Conservation (phyloP, 495 filamentous ascomycete genomes). For the Rusavskia elegans region DNA sequence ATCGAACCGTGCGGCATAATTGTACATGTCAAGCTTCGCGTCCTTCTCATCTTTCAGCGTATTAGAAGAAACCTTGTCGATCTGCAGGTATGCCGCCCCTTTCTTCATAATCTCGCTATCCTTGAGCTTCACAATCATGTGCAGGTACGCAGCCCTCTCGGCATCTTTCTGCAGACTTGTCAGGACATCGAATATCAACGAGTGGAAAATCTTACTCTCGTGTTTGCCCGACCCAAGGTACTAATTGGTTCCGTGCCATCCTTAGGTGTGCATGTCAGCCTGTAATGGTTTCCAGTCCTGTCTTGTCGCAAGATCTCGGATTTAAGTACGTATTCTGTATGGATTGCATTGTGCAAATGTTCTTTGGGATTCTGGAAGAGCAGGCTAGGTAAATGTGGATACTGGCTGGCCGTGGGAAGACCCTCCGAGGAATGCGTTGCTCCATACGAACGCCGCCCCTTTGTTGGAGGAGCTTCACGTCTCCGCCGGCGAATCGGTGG, state of each 20-base stretch:
- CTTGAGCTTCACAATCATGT: constrained; percentile 20
- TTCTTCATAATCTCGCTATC: constrained; percentile 16
- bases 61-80: constrained; percentile 8
- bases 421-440: background rate
- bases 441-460: no score
- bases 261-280: constrained; percentile 13
- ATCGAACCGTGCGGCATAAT: constrained; percentile 32
- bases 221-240: constrained; percentile 14
- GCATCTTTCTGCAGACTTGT: constrained; percentile 17
- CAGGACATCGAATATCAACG: background rate
- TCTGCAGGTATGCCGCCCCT: constrained; percentile 7
- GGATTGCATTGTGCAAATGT: constrained; percentile 13
- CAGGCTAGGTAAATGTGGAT: constrained; percentile 1
- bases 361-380: constrained; percentile 17
- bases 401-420: constrained; percentile 7
- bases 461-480: background rate
- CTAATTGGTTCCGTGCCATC: constrained; percentile 11
- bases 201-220: constrained; percentile 14
- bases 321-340: constrained; percentile 7
- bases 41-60: constrained; percentile 16
- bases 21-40: constrained; percentile 28
- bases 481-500: background rate
- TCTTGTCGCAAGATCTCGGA: constrained; percentile 6
- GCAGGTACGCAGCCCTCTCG: constrained; percentile 18
- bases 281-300: constrained; percentile 9